Percentiles rank a stretch among this genome's conserved stretches.
These are phyloP conservation scores for Metschnikowia continentalis DNA, from an alignment of 805 yeast genomes.

Conservation along the genomic window DNA sequence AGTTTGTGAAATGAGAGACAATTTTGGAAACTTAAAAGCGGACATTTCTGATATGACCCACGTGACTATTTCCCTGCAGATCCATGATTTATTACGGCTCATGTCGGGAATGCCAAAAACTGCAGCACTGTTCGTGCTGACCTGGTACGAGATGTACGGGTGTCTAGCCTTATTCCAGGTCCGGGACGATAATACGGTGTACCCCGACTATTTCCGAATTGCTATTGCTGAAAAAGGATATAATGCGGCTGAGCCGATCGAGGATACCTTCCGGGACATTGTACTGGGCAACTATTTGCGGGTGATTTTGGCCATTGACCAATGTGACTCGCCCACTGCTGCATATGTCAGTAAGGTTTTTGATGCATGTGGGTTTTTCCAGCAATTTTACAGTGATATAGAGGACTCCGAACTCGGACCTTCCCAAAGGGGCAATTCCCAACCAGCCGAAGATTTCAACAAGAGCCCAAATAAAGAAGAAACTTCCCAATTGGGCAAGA, in stretches of 20 bases:
- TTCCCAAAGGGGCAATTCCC: too few relatives aligned
- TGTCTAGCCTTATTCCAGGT: slow-evolving; percentile 58
- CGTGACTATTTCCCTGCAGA: slow-evolving; percentile 29
- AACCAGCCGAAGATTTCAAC: too few relatives aligned
- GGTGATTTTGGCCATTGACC: slow-evolving; percentile 55
- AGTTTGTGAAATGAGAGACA: slow-evolving; percentile 48
- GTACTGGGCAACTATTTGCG: slow-evolving; percentile 54
- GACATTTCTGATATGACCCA: slow-evolving; percentile 23
- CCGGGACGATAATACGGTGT: slow-evolving; percentile 38
- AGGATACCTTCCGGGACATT: slow-evolving; percentile 47
- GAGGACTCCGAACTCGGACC: background rate
- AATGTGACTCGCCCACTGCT: slow-evolving; percentile 58
- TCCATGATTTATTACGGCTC: slow-evolving; percentile 40
- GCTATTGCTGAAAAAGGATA: slow-evolving; percentile 29
- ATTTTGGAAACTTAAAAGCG: slow-evolving; percentile 23
- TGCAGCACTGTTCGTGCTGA: slow-evolving; percentile 47
- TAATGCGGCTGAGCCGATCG: slow-evolving; percentile 12
- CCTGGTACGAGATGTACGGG: slow-evolving; percentile 67
- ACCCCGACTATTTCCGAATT: slow-evolving; percentile 29
- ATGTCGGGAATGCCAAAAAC: slow-evolving; percentile 48
- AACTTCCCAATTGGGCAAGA: too few relatives aligned
- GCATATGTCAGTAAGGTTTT: slow-evolving; percentile 58
- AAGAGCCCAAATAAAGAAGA: too few relatives aligned
- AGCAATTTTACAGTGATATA: slow-evolving; percentile 27
- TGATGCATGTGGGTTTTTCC: slow-evolving; percentile 60